Percentiles rank a stretch among this genome's conserved stretches.
These are phyloP conservation scores for Stropharia rugosoannulata DNA, from an alignment of 768 basidiomycete species.

Conservation along the genomic window DNA sequence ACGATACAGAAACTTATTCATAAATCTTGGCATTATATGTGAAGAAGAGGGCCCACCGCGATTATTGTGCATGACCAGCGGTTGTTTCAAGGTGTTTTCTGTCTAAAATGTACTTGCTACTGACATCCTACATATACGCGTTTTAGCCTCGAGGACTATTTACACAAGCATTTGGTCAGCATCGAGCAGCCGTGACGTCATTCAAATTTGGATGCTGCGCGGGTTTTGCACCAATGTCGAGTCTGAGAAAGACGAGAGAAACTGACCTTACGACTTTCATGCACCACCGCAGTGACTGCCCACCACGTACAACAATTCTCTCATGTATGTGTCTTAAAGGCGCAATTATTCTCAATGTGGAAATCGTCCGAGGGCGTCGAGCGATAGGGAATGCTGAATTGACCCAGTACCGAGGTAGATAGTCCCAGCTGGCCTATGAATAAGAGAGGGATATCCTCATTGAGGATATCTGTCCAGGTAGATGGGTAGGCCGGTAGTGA, in stretches of 20 bases:
- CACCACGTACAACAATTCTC: constrained; percentile 6
- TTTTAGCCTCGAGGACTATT: constrained; percentile 11
- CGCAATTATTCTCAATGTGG: background rate
- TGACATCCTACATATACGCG: background rate
- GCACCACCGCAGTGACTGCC: background rate
- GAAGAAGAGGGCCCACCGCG: background rate
- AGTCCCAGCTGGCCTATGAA: background rate
- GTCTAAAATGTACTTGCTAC: background rate
- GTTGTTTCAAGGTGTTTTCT: background rate
- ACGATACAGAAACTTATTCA: constrained; percentile 2
- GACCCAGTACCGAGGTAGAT: constrained; percentile 1
- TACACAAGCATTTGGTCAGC: background rate
- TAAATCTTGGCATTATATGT: constrained; percentile 10
- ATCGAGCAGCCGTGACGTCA: background rate
- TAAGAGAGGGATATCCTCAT: background rate
- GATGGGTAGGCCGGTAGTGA: constrained; percentile 4
- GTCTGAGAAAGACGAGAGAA: background rate
- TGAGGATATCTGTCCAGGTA: background rate
- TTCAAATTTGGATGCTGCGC: background rate
- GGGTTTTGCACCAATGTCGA: background rate
- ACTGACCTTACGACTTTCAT: background rate
- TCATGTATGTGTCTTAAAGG: background rate
- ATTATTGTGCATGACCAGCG: constrained; percentile 4
- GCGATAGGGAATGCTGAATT: background rate
- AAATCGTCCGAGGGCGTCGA: background rate